phyloP scores from a whole-genome alignment of 2,329 filamentous ascomycete genomes.

The Mycosphaerelloides madeirae region DNA sequence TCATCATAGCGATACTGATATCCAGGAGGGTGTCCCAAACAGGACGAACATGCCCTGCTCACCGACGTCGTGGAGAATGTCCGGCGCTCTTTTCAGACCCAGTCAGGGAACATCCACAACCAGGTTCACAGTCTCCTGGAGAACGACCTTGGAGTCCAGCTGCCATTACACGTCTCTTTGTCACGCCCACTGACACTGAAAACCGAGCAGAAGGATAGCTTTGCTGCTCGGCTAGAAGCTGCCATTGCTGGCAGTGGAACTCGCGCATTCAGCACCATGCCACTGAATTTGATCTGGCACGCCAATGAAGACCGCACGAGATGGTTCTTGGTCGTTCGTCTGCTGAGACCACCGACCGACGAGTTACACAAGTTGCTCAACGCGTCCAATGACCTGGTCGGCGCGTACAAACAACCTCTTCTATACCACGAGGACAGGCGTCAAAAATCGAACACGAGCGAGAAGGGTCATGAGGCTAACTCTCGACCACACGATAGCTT shows the following conservation, averaged over 20 bases:
- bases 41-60: conserved; percentile 41
- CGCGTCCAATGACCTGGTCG: conserved; percentile 61
- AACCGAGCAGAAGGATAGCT: conserved; percentile 66
- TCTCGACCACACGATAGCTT: conserved; percentile 44
- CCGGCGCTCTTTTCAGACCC: conserved; percentile 5
- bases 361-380: conserved; percentile 52
- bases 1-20: conserved; percentile 13
- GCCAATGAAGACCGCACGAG: conserved; percentile 63
- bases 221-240: conserved; percentile 54
- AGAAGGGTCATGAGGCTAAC: conserved; percentile 1
- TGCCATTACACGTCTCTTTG: conserved; percentile 85
- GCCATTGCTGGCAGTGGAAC: conserved; percentile 42
- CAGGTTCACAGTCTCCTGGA: conserved; percentile 63
- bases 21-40: conserved; percentile 51
- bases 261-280: conserved; percentile 41
- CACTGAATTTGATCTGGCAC: conserved; percentile 57
- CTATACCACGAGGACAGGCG: conserved; percentile 54
- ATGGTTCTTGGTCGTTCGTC: conserved; percentile 76
- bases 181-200: conserved; percentile 73
- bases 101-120: neutral
- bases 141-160: conserved; percentile 70
- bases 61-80: conserved; percentile 37
- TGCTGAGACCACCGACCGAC: conserved; percentile 38
- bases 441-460: conserved; percentile 20
- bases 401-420: conserved; percentile 59